These are phyloP conservation scores for Cyberlindnera subsufficiens DNA, from an alignment of 805 yeast species.

Conservation along the genomic window DNA sequence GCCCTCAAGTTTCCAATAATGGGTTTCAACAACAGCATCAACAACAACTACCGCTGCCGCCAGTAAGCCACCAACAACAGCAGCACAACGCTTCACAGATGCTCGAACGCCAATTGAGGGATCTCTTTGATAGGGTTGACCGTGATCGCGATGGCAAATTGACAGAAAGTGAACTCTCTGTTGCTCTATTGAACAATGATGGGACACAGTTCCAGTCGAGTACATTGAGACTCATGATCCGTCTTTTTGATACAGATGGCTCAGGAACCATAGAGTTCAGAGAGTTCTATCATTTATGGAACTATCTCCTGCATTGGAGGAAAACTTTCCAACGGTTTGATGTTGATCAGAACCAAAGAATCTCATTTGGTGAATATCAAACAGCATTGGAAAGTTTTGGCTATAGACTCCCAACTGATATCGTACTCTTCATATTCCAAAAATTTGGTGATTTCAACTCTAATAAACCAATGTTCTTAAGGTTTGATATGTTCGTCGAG, in stretches of 20 bases:
- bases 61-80: constrained; percentile 5
- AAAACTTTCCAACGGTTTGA: constrained; percentile 59
- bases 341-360: constrained; percentile 48
- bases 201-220: constrained; percentile 54
- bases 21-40: neutral
- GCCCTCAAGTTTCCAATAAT: neutral
- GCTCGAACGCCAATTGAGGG: constrained; percentile 40
- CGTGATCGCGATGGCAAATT: constrained; percentile 47
- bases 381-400: constrained; percentile 60
- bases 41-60: constrained; percentile 4
- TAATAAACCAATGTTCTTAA: constrained; percentile 36
- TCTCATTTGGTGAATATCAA: constrained; percentile 61
- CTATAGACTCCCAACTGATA: constrained; percentile 50
- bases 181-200: constrained; percentile 58
- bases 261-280: constrained; percentile 42
- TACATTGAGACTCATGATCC: constrained; percentile 57
- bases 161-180: constrained; percentile 50
- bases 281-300: constrained; percentile 66
- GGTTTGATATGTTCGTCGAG: constrained; percentile 80
- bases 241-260: constrained; percentile 49
- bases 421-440: constrained; percentile 52
- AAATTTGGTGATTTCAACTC: constrained; percentile 39
- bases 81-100: constrained; percentile 15
- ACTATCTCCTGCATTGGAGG: constrained; percentile 61
- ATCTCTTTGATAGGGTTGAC: constrained; percentile 51